phyloP scores from a whole-genome alignment of 2,329 filamentous ascomycete species.

The Elsinoe fawcettii region DNA sequence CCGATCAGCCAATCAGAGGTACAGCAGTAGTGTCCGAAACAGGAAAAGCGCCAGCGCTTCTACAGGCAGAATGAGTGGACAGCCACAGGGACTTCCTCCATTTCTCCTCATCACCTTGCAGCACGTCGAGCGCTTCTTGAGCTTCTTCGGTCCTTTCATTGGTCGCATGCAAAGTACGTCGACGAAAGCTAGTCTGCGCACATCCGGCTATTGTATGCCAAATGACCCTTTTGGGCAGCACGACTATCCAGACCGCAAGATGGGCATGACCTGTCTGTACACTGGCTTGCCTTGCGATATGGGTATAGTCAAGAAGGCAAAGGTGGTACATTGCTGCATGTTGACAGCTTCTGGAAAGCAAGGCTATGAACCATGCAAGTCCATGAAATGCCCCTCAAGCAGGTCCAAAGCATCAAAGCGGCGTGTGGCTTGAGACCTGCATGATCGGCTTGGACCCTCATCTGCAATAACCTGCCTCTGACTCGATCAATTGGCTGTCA shows the following conservation, averaged over 20 bases:
- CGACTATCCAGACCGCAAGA: neutral
- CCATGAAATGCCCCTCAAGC: conserved; percentile 58
- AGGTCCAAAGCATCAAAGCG: neutral
- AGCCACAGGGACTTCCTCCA: neutral
- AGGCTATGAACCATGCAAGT: conserved; percentile 37
- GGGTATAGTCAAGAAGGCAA: neutral
- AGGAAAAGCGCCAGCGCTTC: conserved; percentile 13
- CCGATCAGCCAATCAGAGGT: neutral
- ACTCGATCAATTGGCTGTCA: neutral
- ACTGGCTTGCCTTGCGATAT: neutral
- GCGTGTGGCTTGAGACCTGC: conserved; percentile 3
- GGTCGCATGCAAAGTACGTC: neutral
- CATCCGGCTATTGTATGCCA: conserved; percentile 1
- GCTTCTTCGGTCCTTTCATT: neutral
- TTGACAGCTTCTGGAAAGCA: neutral
- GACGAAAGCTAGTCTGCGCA: neutral
- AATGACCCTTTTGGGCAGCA: neutral
- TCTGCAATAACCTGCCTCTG: neutral
- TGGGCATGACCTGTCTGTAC: neutral
- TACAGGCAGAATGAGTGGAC: neutral
- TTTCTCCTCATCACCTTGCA: conserved; percentile 14
- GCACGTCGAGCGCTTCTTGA: conserved; percentile 9
- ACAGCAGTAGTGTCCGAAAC: neutral
- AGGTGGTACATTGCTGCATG: neutral
- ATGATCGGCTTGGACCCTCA: conserved; percentile 7